Evolutionary conservation across 2,329 filamentous ascomycete genomes (phyloP).

Genomic region (Xylaria sp.): DNA sequence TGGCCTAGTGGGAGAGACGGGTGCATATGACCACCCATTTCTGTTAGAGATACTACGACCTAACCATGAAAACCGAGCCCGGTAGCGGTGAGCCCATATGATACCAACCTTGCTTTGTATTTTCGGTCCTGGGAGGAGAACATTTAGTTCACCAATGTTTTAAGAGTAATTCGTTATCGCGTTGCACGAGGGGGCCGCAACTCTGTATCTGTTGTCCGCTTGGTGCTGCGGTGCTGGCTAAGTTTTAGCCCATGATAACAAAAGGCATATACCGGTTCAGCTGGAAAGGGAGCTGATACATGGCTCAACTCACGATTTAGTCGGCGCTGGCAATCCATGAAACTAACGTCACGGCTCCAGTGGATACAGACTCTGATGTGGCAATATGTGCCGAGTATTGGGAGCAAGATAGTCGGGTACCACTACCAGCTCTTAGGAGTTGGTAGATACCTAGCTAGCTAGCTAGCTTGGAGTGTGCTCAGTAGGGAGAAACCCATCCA

Average conservation of each 20-base stretch:
- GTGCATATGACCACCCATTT: background rate
- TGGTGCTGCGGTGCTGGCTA: conserved; percentile 7
- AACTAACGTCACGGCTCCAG: conserved; percentile 32
- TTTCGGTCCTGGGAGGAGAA: conserved; percentile 22
- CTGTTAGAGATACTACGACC: conserved; percentile 17
- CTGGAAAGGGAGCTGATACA: conserved; percentile 47
- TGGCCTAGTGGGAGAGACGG: background rate
- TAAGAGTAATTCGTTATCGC: conserved; percentile 14
- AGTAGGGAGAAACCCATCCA: background rate
- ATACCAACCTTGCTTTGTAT: conserved; percentile 40
- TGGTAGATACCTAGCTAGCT: background rate
- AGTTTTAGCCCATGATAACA: conserved; percentile 46
- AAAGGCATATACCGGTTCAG: conserved; percentile 50
- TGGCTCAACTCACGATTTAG: conserved; percentile 51
- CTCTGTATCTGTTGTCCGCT: conserved; percentile 6
- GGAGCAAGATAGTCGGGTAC: conserved; percentile 39
- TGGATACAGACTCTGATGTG: conserved; percentile 43
- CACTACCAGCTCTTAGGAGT: background rate
- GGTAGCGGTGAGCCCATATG: conserved; percentile 32
- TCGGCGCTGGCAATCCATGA: conserved; percentile 47
- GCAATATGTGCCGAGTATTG: conserved; percentile 46
- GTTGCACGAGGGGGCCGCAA: background rate
- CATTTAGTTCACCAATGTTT: background rate
- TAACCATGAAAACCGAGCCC: conserved; percentile 20
- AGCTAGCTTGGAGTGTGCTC: background rate